Base-by-base conservation (phyloP, 768 basidiomycete species). In the Auricularia cornea region DNA sequence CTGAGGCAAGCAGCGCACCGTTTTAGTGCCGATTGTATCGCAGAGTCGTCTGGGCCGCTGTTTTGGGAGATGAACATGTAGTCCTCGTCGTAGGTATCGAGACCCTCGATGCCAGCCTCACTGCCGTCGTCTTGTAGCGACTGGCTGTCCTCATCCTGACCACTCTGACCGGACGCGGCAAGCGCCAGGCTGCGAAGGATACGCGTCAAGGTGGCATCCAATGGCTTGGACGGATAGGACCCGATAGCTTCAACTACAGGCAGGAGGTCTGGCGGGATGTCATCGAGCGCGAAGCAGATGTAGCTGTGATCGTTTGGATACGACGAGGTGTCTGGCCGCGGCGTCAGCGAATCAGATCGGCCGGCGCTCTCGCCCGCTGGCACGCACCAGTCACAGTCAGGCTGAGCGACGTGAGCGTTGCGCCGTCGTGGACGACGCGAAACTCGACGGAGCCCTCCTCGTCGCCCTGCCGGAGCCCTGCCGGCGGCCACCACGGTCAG, bases 371-470 rank as follows among this genome's bases (percentile, higher is more conserved):
- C n/a, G 16, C 14, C 14, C 20, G 54, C 23, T 11, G 51, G 3
- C 23, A 68, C 78, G 44, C 66, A 79, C 84, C 85, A 51, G 84
- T 81, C 30, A 84, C 74, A 32, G 84, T 71, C 28, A 87, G 68
- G 65, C 76, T 79, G 40, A 80, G 69, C 1, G 74, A 64, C 33
- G 80, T 64, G 48, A 79, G 67, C 44, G 72, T 73, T 62, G 77
- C 70, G 8, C 69, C 73, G 40, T 72, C 74, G 31, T 61, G 61
- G n/a, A 79, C 70, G 51, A 72, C 72, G 14, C 68, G 68, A 32
- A 86, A 74, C 60, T 85, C 79, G n/a, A 89, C 72, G n/a, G 81
- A 78, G 18, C 85, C 85, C 66, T 88, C 86, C 59, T 88, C 86
- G 30, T 87, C 86, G 30, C 85, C 85, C 29, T 77, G 54, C 31